Conservation (phyloP, 139 green algal species). For the Chlamydomonas schloesseri region DNA sequence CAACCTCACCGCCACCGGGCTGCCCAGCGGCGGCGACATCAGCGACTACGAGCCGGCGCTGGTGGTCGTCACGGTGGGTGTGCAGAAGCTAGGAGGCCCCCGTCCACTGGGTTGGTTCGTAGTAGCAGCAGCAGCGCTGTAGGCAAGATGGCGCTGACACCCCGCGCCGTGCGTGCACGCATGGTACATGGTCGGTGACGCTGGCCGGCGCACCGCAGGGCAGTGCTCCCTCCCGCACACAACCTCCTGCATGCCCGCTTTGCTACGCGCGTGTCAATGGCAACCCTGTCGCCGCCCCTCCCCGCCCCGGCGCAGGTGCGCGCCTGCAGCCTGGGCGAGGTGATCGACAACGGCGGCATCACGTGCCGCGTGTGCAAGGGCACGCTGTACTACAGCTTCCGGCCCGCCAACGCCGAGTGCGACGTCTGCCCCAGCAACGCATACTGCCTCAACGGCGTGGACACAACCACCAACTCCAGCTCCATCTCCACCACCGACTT, state of each 20-base stretch:
- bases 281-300: too few relatives aligned
- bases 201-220: too few relatives aligned
- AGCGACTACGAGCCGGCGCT: not conserved
- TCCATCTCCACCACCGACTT: not conserved
- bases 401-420: not conserved
- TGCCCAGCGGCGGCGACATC: too few relatives aligned
- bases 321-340: constrained; percentile 18
- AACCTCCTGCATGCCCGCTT: too few relatives aligned
- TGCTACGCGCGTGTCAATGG: not conserved
- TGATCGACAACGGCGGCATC: not conserved
- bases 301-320: not conserved
- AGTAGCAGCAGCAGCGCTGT: too few relatives aligned
- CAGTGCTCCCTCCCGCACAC: too few relatives aligned
- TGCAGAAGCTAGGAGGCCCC: too few relatives aligned
- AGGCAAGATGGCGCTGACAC: too few relatives aligned
- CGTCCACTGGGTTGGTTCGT: too few relatives aligned
- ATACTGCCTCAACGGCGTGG: not conserved
- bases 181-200: too few relatives aligned
- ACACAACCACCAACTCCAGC: not conserved
- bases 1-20: not conserved
- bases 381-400: constrained; percentile 4
- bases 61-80: not conserved
- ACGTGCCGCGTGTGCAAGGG: not conserved
- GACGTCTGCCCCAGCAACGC: constrained; percentile 34
- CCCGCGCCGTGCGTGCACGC: too few relatives aligned